A percentile compares a stretch with the other conserved stretches of the same genome.
Evolutionary conservation across 495 filamentous ascomycete species (phyloP).

Genomic region (Aspergillus bridgeri): DNA sequence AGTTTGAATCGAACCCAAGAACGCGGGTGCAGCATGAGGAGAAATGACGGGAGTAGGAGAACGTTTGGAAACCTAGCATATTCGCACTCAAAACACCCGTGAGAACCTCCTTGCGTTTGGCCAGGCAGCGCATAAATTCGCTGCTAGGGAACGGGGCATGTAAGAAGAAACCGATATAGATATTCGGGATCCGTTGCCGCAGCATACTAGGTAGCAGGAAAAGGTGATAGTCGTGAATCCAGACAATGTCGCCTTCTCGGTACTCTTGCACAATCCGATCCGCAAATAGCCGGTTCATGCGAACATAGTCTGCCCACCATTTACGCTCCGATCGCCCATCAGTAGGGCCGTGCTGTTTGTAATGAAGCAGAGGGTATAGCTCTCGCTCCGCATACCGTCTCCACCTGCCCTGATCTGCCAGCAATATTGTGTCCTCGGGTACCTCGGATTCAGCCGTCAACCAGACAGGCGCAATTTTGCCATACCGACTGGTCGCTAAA

Average conservation of each 20-base stretch:
- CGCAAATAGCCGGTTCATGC: conserved; percentile 83
- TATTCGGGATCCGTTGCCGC: conserved; percentile 73
- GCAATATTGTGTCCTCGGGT: conserved; percentile 56
- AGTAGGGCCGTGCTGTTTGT: conserved; percentile 83
- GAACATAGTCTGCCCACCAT: conserved; percentile 85
- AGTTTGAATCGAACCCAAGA: conserved; percentile 75
- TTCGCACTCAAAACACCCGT: conserved; percentile 86
- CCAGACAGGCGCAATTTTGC: conserved; percentile 80
- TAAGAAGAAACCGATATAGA: conserved; percentile 87
- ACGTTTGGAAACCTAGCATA: conserved; percentile 89
- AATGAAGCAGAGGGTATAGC: conserved; percentile 86
- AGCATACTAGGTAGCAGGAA: conserved; percentile 82
- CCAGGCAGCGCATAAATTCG: conserved; percentile 84
- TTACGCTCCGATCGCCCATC: conserved; percentile 76
- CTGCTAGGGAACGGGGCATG: conserved; percentile 92
- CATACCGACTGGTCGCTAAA: conserved; percentile 63
- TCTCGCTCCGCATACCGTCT: conserved; percentile 84
- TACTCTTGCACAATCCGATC: conserved; percentile 81
- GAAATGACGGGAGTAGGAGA: conserved; percentile 89
- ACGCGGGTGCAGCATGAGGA: conserved; percentile 87
- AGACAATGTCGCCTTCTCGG: conserved; percentile 83
- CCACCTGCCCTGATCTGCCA: conserved; percentile 80
- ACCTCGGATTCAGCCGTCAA: conserved; percentile 66
- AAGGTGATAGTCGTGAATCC: conserved; percentile 90
- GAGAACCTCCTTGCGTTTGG: conserved; percentile 79